Percentiles rank a stretch among this genome's conserved stretches.
Evolutionary conservation across 1,139 yeast genomes (phyloP).

Genomic region (Sugiyamaella neomexicana): DNA sequence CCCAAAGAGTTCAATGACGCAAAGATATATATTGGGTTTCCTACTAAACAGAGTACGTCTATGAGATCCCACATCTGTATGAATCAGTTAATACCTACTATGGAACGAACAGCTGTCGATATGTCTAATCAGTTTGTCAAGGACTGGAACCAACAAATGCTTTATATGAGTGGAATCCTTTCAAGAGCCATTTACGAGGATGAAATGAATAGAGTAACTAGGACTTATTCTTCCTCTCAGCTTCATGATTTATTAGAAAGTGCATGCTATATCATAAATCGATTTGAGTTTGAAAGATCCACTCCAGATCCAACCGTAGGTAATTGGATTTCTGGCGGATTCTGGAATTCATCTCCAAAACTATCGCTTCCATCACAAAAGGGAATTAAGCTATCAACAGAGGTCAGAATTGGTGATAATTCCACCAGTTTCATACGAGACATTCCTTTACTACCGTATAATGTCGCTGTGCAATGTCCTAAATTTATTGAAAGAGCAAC

Average conservation of each 20-base stretch:
- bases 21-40: conserved; percentile 46
- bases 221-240: background rate
- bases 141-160: conserved; percentile 45
- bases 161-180: conserved; percentile 43
- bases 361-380: conserved; percentile 38
- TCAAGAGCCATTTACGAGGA: conserved; percentile 42
- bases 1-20: conserved; percentile 42
- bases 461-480: conserved; percentile 30
- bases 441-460: conserved; percentile 37
- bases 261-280: conserved; percentile 35
- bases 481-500: conserved; percentile 36
- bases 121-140: conserved; percentile 45
- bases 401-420: conserved; percentile 36
- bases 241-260: conserved; percentile 22
- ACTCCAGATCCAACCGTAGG: conserved; percentile 44
- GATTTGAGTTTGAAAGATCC: conserved; percentile 39
- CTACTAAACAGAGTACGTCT: conserved; percentile 46
- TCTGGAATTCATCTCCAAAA: conserved; percentile 37
- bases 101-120: conserved; percentile 48
- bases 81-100: conserved; percentile 46
- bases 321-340: conserved; percentile 39
- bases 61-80: conserved; percentile 43
- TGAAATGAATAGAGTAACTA: conserved; percentile 34
- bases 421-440: conserved; percentile 35
- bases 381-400: conserved; percentile 38